Evolutionary conservation across 768 basidiomycete genomes (phyloP), one percentile per base, ranked within the genome.

Genomic region (Agaricus sinodeliciosus): DNA sequence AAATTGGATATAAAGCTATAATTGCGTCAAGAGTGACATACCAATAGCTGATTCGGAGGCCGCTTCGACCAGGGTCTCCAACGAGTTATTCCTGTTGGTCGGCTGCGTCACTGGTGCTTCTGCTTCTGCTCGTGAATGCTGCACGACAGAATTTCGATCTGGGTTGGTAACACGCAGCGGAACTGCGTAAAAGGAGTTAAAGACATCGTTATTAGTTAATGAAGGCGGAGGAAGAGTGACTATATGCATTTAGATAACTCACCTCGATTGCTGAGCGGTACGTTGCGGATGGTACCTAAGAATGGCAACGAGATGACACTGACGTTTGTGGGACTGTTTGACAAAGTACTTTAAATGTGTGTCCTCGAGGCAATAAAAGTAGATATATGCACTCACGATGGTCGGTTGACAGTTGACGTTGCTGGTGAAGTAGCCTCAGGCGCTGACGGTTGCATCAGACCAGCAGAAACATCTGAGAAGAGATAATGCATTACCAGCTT

Each of bases 281-380:
- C 77, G 51, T 69, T 69, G 35, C 75, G 67, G 35, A 79, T 67
- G 65, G 73, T 69, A 54, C 69, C 72, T 51, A 79, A 65, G 51
- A 73, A 65, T 19, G 77, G 77, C n/a, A 79, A 64, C 12, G 75
- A 77, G 58, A 73, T 72, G 31, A 79, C 77, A 50, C 77, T 78
- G 43, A 69, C 69, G 27, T 69, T 68, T 44, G 74, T 72, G 48
- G 72, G 72, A 22, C 75, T 75, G 55, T 45, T 66, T 35, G 66
- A 60, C 48, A 60, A 62, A 34, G 65, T 67, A 40, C 64, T 48
- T 41, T 28, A 35, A 47, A 16, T 41, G 22, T 35, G 28, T 36
- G 55, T 52, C 43, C 34, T 40, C 50, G 9, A 43, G n/a, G 15
- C 40, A 42, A 19, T 36, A 42, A 19, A 3, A 13, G n/a, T 34